Percentiles rank a stretch among this genome's conserved stretches.
Conservation (phyloP, 495 filamentous ascomycete genomes). For the Margaritispora aquatica region DNA sequence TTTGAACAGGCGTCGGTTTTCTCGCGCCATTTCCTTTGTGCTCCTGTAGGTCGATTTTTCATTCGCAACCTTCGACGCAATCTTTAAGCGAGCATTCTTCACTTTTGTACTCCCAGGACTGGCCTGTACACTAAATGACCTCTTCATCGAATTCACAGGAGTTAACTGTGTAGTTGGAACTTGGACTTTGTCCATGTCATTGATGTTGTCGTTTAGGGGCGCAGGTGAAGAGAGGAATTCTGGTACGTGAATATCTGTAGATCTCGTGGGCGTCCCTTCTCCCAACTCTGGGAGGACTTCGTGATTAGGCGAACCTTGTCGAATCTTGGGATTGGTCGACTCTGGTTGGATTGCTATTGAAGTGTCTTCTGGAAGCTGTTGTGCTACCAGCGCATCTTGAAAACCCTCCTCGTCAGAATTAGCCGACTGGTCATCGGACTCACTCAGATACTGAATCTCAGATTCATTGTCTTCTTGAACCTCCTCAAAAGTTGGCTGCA, state of each 20-base stretch:
- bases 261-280: too few species aligned
- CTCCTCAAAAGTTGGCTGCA: background rate
- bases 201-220: background rate
- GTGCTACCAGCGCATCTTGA: too few species aligned
- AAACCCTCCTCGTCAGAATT: too few species aligned
- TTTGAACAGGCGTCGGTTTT: constrained; percentile 1
- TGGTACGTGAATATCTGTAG: background rate
- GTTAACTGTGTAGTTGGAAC: background rate
- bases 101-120: background rate
- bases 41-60: background rate
- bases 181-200: background rate
- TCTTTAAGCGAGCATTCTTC: background rate
- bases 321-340: too few species aligned
- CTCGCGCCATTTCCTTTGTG: constrained; percentile 12
- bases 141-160: background rate
- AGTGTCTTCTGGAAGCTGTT: too few species aligned
- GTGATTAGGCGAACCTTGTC: too few species aligned
- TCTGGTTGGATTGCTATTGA: too few species aligned
- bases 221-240: background rate
- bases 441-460: too few species aligned
- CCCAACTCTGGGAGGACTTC: too few species aligned
- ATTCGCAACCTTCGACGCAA: background rate
- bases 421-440: too few species aligned
- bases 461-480: background rate
- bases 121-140: background rate